These are phyloP conservation scores for Aspergillus olivimuriae DNA, from an alignment of 495 filamentous ascomycete genomes.

Conservation along the genomic window DNA sequence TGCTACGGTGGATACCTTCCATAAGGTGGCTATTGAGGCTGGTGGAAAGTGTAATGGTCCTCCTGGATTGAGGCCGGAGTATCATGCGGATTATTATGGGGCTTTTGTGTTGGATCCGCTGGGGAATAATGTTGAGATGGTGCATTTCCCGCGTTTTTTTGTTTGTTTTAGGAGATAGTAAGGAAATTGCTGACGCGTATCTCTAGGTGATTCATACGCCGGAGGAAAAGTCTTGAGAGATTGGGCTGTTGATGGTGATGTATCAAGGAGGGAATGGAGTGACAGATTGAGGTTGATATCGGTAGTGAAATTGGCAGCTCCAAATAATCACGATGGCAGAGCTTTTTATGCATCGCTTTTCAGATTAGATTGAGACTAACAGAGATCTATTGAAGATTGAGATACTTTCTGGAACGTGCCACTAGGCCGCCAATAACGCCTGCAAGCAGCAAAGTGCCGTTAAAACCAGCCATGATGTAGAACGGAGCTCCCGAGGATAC, in stretches of 20 bases:
- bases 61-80: constrained; percentile 38
- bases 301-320: too few species aligned
- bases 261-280: too few species aligned
- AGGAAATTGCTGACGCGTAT: background rate
- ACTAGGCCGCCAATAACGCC: constrained; percentile 38
- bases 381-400: too few species aligned
- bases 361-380: too few species aligned
- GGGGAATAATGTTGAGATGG: constrained; percentile 47
- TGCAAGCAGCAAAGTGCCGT: constrained; percentile 59
- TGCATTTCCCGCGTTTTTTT: constrained; percentile 14
- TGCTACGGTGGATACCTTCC: constrained; percentile 30
- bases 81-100: constrained; percentile 38
- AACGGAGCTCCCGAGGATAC: constrained; percentile 71
- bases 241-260: too few species aligned
- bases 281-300: too few species aligned
- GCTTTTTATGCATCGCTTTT: too few species aligned
- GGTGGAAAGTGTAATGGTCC: constrained; percentile 41
- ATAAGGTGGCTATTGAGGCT: constrained; percentile 35
- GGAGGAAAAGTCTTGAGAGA: constrained; percentile 1
- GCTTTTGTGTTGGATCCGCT: constrained; percentile 46
- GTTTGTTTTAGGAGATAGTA: background rate
- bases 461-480: constrained; percentile 86
- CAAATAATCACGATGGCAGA: too few species aligned
- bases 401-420: constrained; percentile 3
- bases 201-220: background rate